A percentile compares a stretch with the other conserved stretches of the same genome.
These are phyloP conservation scores for Eucalyptus curtisii DNA, from an alignment of 345 rosid genomes.

Conservation along the genomic window DNA sequence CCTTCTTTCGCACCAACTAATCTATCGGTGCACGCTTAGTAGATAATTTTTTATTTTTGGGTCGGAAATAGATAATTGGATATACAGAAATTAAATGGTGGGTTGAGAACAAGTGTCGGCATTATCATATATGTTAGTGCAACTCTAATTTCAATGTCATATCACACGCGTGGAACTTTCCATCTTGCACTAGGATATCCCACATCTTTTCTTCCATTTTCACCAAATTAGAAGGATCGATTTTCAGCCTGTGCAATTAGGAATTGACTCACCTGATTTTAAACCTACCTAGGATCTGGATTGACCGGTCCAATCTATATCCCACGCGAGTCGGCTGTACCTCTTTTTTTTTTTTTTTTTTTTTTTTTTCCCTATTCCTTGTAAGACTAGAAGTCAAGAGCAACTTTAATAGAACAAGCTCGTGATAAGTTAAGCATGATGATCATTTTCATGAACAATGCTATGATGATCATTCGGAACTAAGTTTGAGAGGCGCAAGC, in stretches of 20 bases:
- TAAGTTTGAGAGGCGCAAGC: not conserved
- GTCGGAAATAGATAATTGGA: not conserved
- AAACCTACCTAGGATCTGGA: not conserved
- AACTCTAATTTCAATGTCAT: not conserved
- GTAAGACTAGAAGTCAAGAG: not conserved
- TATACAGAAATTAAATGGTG: not conserved
- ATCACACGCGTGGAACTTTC: not conserved
- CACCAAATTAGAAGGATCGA: not conserved
- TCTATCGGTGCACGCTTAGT: not conserved
- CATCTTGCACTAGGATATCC: not conserved
- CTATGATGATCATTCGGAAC: not conserved
- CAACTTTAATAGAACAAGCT: not conserved
- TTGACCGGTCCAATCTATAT: too few species aligned
- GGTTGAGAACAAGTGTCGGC: not conserved
- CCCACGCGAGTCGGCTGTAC: not conserved
- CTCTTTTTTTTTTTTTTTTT: not conserved
- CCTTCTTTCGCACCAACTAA: not conserved
- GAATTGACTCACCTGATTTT: fast-evolving
- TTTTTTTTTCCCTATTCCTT: not conserved
- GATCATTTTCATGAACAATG: not conserved
- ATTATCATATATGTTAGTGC: not conserved
- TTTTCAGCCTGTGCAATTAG: not conserved
- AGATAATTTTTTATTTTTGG: not conserved
- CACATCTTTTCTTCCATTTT: not conserved
- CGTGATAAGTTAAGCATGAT: not conserved